Conservation (phyloP, 2,329 filamentous ascomycete species). For the Pestalotiopsis fici region DNA sequence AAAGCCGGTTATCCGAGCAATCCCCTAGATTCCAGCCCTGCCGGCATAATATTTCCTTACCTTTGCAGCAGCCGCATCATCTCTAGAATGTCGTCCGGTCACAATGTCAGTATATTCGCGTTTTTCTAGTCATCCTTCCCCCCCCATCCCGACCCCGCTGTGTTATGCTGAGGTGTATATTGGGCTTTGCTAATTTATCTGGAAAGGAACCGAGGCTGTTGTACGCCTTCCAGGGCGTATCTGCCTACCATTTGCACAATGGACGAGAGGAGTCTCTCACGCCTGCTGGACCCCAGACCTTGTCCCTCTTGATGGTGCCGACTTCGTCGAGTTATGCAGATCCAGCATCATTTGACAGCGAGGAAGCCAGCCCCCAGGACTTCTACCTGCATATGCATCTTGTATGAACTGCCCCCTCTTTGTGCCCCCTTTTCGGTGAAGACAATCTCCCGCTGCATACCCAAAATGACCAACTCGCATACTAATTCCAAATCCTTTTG, state of each 20-base stretch:
- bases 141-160: neutral
- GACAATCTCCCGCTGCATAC: neutral
- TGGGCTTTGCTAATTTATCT: neutral
- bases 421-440: neutral
- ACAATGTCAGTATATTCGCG: slow-evolving; percentile 36
- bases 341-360: slow-evolving; percentile 49
- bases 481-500: neutral
- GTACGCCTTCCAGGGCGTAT: slow-evolving; percentile 79
- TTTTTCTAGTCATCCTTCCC: neutral
- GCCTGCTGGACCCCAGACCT: slow-evolving; percentile 81
- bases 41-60: neutral
- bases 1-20: slow-evolving; percentile 1
- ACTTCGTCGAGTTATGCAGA: slow-evolving; percentile 75
- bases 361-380: slow-evolving; percentile 72
- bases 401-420: neutral
- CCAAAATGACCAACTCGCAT: neutral
- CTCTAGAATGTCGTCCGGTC: slow-evolving; percentile 43
- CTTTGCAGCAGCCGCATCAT: neutral
- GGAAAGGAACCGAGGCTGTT: slow-evolving; percentile 63
- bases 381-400: slow-evolving; percentile 97
- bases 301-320: slow-evolving; percentile 94
- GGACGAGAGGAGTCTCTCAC: slow-evolving; percentile 84
- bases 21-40: slow-evolving; percentile 15
- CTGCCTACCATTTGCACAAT: slow-evolving; percentile 87
- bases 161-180: neutral